Evolutionary conservation across 495 filamentous ascomycete genomes (phyloP).

Genomic region (Apodospora peruviana): DNA sequence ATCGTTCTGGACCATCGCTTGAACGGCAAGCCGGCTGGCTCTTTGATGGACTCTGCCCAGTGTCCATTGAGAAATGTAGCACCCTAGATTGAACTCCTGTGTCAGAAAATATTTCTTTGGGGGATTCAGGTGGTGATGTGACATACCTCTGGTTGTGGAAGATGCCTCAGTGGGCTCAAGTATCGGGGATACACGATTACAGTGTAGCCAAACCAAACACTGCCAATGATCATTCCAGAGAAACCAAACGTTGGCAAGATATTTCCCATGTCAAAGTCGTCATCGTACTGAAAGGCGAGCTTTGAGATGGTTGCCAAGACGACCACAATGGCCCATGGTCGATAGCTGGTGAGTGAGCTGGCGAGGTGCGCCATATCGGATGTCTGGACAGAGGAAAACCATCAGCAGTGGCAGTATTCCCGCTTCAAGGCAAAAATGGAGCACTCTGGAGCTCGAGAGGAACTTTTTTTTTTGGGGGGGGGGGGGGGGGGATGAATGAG

Average conservation of each 20-base stretch:
- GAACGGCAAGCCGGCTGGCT: background rate
- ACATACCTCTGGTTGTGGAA: background rate
- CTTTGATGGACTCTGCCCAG: background rate
- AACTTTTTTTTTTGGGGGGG: no score
- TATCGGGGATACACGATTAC: background rate
- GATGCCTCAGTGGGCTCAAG: background rate
- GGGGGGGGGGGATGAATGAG: background rate
- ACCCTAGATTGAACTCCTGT: background rate
- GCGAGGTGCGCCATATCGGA: background rate
- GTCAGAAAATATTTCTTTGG: background rate
- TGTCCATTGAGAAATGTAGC: background rate
- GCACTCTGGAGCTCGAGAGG: no score
- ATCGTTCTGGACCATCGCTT: background rate
- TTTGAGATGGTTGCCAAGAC: background rate
- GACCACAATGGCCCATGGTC: background rate
- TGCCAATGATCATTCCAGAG: background rate
- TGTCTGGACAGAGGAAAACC: background rate
- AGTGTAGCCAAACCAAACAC: background rate
- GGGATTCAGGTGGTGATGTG: background rate
- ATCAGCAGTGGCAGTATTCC: no score
- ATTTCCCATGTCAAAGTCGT: background rate
- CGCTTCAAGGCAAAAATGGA: no score
- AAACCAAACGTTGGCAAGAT: background rate
- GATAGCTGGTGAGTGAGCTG: background rate
- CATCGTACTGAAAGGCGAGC: background rate